Conservation (phyloP, 345 rosid genomes). For the Raphanus raphanistrum region DNA sequence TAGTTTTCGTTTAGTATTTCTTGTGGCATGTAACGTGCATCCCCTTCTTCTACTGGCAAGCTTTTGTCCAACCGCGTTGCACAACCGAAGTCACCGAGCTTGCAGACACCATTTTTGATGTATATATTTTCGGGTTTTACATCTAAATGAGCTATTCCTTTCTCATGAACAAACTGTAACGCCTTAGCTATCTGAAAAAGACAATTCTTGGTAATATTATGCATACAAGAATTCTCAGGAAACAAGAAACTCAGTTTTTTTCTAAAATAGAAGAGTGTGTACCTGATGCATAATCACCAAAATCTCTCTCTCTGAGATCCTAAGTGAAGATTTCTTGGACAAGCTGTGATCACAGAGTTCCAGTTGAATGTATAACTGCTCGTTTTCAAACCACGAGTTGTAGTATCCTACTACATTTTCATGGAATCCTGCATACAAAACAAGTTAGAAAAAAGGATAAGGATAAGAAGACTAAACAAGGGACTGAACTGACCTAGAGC, state of each 20-base stretch:
- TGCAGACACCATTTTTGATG: slow-evolving; percentile 69
- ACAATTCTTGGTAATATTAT: not conserved
- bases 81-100: slow-evolving; percentile 97
- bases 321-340: slow-evolving; percentile 48
- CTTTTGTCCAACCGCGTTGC: slow-evolving; percentile 83
- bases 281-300: slow-evolving; percentile 55
- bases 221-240: not conserved
- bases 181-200: slow-evolving; percentile 80
- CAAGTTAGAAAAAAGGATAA: not conserved
- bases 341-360: slow-evolving; percentile 91
- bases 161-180: slow-evolving; percentile 67
- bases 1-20: slow-evolving; percentile 88
- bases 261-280: not conserved
- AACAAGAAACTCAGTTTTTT: not conserved
- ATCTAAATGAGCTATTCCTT: slow-evolving; percentile 93
- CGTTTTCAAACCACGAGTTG: slow-evolving; percentile 94
- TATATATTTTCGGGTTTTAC: slow-evolving; percentile 97
- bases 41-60: slow-evolving; percentile 93
- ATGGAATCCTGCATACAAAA: slow-evolving; percentile 58
- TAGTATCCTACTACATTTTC: slow-evolving; percentile 82
- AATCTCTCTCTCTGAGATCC: slow-evolving; percentile 58
- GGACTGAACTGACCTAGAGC: slow-evolving; percentile 54
- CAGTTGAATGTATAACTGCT: slow-evolving; percentile 91
- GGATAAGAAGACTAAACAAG: not conserved
- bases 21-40: slow-evolving; percentile 99